phyloP scores from a whole-genome alignment of 2,329 filamentous ascomycete genomes.

The Colletotrichum sp. region DNA sequence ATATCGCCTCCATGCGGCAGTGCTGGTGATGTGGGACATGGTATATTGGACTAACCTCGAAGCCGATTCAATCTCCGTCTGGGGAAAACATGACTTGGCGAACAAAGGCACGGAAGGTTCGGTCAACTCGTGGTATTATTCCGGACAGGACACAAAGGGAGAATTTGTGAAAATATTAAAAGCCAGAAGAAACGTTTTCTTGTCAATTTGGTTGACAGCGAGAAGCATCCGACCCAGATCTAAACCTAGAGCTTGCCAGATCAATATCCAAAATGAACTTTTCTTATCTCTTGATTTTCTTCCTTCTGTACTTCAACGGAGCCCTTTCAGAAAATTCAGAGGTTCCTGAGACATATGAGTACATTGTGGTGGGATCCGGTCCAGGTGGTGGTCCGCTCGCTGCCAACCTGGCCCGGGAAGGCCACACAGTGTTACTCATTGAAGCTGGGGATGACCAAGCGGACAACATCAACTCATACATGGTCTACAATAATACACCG shows the following conservation, averaged over 20 bases:
- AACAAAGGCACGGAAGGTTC: background rate
- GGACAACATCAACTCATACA: background rate
- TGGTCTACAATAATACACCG: background rate
- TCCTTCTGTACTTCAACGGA: background rate
- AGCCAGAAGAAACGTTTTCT: background rate
- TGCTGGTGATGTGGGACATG: background rate
- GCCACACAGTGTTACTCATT: background rate
- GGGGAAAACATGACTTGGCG: background rate
- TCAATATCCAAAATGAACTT: background rate
- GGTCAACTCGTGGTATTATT: background rate
- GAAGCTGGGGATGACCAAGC: background rate
- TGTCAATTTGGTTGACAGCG: background rate
- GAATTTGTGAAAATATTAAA: background rate
- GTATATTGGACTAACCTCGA: accelerated
- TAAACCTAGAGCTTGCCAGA: background rate
- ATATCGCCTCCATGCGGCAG: background rate
- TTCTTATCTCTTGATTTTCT: background rate
- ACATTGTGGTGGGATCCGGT: background rate
- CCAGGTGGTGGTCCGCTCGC: background rate
- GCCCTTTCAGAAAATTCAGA: background rate
- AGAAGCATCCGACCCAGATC: background rate
- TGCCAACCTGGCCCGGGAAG: background rate
- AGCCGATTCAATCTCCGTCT: background rate
- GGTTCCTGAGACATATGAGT: background rate
- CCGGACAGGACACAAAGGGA: background rate